Percentiles rank a stretch among this genome's conserved stretches.
Conservation (phyloP, 2,329 filamentous ascomycete genomes). For the Thielaviopsis euricoi region DNA sequence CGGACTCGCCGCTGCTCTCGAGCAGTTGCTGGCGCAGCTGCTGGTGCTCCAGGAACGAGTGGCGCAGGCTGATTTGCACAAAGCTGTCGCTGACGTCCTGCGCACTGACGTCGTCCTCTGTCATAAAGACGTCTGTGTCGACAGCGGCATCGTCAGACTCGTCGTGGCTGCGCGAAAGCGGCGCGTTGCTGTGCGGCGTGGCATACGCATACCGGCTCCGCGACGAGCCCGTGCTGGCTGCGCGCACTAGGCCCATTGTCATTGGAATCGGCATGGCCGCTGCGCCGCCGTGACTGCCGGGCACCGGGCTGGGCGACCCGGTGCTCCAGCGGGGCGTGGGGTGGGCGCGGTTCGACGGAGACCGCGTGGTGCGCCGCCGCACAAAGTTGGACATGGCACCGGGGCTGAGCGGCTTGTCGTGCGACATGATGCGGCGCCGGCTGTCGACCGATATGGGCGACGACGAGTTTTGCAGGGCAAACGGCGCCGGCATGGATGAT, state of each 20-base stretch:
- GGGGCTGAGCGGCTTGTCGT: constrained; percentile 1
- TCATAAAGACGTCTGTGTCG: constrained; percentile 19
- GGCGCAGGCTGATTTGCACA: constrained; percentile 15
- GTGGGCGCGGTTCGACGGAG: constrained; percentile 32
- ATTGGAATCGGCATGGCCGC: neutral
- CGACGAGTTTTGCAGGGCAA: constrained; percentile 18
- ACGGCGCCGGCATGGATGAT: constrained; percentile 30
- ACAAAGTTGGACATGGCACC: neutral
- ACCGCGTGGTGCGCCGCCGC: constrained; percentile 33
- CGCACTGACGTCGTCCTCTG: constrained; percentile 18
- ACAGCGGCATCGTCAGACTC: constrained; percentile 20
- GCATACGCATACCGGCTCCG: constrained; percentile 36
- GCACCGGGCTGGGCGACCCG: constrained; percentile 27
- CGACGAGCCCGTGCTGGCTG: constrained; percentile 13
- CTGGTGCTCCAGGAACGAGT: constrained; percentile 17
- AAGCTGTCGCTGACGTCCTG: constrained; percentile 17
- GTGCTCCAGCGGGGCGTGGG: constrained; percentile 40
- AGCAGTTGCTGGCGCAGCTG: neutral
- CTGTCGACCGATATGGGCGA: constrained; percentile 20
- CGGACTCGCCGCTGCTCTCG: neutral
- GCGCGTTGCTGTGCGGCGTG: constrained; percentile 52
- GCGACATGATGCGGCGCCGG: constrained; percentile 5
- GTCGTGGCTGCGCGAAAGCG: constrained; percentile 19
- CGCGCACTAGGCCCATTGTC: constrained; percentile 14
- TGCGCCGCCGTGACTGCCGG: constrained; percentile 16